Evolutionary conservation across 768 basidiomycete genomes (phyloP).

Genomic region (Termitomyces sp.): DNA sequence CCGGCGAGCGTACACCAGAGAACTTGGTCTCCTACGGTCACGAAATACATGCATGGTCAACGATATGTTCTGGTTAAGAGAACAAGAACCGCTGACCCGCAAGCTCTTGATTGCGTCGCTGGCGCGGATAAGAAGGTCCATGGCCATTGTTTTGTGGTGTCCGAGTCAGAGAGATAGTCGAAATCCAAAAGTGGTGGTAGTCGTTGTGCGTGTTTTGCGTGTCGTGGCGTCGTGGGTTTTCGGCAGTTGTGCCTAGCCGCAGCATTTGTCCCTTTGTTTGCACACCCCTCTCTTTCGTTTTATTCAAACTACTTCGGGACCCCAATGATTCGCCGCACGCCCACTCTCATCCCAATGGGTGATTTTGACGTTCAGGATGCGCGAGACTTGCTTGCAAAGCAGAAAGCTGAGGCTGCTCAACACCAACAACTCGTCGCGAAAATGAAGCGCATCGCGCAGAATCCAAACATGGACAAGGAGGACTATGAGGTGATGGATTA

Average conservation of each 20-base stretch:
- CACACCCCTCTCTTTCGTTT: slow-evolving; percentile 8
- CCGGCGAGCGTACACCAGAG: slow-evolving; percentile 64
- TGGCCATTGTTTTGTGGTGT: slow-evolving; percentile 23
- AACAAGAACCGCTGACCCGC: slow-evolving; percentile 42
- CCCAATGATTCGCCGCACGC: slow-evolving; percentile 68
- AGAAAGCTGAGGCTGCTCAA: slow-evolving; percentile 34
- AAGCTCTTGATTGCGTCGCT: slow-evolving; percentile 65
- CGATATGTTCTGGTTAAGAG: neutral
- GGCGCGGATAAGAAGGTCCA: slow-evolving; percentile 66
- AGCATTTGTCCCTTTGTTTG: slow-evolving; percentile 16
- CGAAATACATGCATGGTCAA: neutral
- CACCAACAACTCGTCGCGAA: slow-evolving; percentile 37
- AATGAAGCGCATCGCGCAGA: slow-evolving; percentile 43
- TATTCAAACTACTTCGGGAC: slow-evolving; percentile 4
- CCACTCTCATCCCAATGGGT: slow-evolving; percentile 71
- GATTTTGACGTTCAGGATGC: slow-evolving; percentile 79
- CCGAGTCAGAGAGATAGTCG: slow-evolving; percentile 10
- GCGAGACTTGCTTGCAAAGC: slow-evolving; percentile 51
- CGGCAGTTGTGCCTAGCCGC: slow-evolving; percentile 7
- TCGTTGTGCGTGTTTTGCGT: slow-evolving; percentile 5
- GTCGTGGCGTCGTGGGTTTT: slow-evolving; percentile 1
- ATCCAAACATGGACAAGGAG: slow-evolving; percentile 24
- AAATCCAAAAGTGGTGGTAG: slow-evolving; percentile 4
- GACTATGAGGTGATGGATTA: slow-evolving; percentile 27
- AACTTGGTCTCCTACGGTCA: slow-evolving; percentile 66